A percentile compares a stretch with the other conserved stretches of the same genome.
phyloP scores from a whole-genome alignment of 331 rosid species.

The Rhamnella rubrinervis region DNA sequence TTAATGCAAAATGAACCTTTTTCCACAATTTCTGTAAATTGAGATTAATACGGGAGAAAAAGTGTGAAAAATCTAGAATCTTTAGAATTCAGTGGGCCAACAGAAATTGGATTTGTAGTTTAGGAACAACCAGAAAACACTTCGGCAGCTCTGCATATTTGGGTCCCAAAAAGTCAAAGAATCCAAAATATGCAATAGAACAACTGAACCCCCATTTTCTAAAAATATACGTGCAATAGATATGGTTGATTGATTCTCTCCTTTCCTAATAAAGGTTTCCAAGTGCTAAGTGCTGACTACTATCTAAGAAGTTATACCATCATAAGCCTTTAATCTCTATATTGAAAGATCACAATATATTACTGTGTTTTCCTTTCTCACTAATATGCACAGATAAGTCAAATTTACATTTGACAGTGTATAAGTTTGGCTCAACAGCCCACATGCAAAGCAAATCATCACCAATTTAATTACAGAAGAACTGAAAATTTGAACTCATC shows the following conservation, averaged over 20 bases:
- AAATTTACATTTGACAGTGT: not conserved
- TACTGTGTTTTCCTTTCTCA: too few relatives aligned
- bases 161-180: conserved; percentile 1
- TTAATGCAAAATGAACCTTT: not conserved
- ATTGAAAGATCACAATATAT: too few relatives aligned
- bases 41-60: not conserved
- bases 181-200: not conserved
- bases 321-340: too few relatives aligned
- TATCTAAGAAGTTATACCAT: too few relatives aligned
- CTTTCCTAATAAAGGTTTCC: not conserved
- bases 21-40: not conserved
- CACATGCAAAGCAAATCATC: not conserved
- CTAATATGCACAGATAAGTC: not conserved
- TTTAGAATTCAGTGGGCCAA: too few relatives aligned
- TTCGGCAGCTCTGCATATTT: not conserved
- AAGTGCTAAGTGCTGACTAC: not conserved
- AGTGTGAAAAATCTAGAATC: too few relatives aligned
- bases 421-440: not conserved
- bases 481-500: not conserved
- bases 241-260: not conserved
- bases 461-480: too few relatives aligned
- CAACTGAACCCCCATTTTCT: not conserved
- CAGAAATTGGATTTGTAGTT: not conserved
- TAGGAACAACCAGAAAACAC: not conserved
- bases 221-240: not conserved